Base-by-base conservation (phyloP, 441 rosid genomes). In the Melastoma candidum region DNA sequence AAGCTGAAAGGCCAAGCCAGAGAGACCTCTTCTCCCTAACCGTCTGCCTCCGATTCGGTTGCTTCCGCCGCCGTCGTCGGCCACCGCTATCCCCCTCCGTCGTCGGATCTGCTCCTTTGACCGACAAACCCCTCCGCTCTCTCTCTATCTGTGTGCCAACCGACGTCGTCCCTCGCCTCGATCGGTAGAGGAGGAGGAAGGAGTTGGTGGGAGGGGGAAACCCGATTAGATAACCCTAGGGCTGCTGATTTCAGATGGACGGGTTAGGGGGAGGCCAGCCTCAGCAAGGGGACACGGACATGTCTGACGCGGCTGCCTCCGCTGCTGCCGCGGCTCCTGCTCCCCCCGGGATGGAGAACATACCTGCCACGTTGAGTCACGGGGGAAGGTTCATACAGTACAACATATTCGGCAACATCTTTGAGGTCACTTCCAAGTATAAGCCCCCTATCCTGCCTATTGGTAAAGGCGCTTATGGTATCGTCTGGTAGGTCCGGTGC, bases 371-470 rank as follows among this genome's bases (percentile, higher is more conserved):
- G 49, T 69, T 83, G 25, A 87, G 93, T 82, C 84, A 90, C 53
- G 95, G 90, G 0, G 98, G 96, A 10, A 70, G 78, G 65, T 90
- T 90, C 70, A 87, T 87, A n/a, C 96, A 85, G 66, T 90, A 90
- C 56, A 83, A 90, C 65, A 90, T 90, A 4, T 85, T 80, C 53
- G 98, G 98, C 7, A 85, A 90, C 77, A 79, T 87, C 53, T 90
- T 90, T 39, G 96, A 85, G 75, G 95, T 90, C 66, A 90, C 98
- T 2, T 86, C 90, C 36, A 90, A 90, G 82, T 90, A 90, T 58
- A 82, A 75, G 74, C 95, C 93, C 48, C 97, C 97, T 27, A 88
- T 88, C 57, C 68, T 85, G 84, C 95, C 95, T 27, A 81, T 88
- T 71, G 93, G 95, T 49, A 80, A 88, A 36, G 87, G 90, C 11